Evolutionary conservation across 148 eudicot genomes (phyloP), one percentile per base, ranked within the genome.

Genomic region (Chenopodium quinoa): DNA sequence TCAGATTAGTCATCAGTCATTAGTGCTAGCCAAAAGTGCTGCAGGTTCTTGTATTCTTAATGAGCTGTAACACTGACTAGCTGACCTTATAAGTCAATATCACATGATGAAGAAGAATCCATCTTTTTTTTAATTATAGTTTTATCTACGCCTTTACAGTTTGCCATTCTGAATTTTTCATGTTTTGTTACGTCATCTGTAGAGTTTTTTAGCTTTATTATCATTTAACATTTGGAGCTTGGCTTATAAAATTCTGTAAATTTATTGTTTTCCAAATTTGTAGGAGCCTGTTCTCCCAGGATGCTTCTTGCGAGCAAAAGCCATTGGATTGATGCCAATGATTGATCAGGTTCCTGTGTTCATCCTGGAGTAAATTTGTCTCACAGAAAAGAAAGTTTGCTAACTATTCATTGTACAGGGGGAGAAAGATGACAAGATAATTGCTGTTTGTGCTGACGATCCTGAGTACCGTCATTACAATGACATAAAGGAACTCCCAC

Each of bases 241-340:
- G 34, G 71, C 17, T 29, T 56, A 56, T 17, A 56, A 56, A 74
- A 14, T 25, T 74, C 19, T 27, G 27, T 73, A 9, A 73, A 47
- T 7, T 67, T 27, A 25, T 47, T 22, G n/a, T 29, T 62, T 63
- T 63, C n/a, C 23, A 37, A 25, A 68, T 54, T 79, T 82, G 40
- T 85, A 93, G 97, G 94, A 93, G 77, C 97, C 94, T 23, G 93
- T 93, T 80, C 85, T 93, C 81, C 93, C 97, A 58, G 97, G 97
- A 44, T 90, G 94, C 84, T 93, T 91, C 89, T 87, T 93, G 85
- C 89, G 97, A 22, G 97, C 94, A 29, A 89, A 89, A 82, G 97
- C 97, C 64, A 93, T 93, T 46, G 97, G 97, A 80, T 84, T 93
- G 71, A 93, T 93, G 94, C 94, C 97, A 69, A 93, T 93, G 97